phyloP scores from a whole-genome alignment of 495 filamentous ascomycete species.

The Penicillium antarcticum region DNA sequence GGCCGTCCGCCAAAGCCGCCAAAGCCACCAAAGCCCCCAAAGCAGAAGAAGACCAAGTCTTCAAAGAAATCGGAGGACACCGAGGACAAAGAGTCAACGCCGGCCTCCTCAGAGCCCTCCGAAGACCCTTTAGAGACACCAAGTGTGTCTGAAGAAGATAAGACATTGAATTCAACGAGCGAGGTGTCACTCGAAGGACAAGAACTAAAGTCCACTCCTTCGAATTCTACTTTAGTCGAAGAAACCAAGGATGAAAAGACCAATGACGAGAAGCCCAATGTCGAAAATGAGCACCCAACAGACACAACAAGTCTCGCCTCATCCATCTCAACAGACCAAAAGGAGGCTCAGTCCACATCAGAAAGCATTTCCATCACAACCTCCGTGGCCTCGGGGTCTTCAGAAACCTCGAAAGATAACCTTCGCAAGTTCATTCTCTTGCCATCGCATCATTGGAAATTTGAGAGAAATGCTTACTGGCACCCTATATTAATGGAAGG shows the following conservation, averaged over 20 bases:
- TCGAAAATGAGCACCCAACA: not conserved
- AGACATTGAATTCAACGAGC: not conserved
- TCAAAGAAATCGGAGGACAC: conserved; percentile 3
- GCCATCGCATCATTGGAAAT: conserved; percentile 49
- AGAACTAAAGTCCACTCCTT: not conserved
- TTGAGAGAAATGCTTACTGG: conserved; percentile 62
- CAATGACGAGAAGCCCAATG: not conserved
- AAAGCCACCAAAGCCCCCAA: not conserved
- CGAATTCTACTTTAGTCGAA: conserved; percentile 2
- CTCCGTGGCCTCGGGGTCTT: conserved; percentile 1
- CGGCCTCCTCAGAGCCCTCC: not conserved
- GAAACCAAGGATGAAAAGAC: not conserved
- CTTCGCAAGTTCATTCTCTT: conserved; percentile 77
- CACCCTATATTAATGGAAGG: conserved; percentile 72
- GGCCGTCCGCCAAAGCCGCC: conserved; percentile 33
- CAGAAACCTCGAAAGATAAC: conserved; percentile 32
- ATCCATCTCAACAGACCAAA: conserved; percentile 4
- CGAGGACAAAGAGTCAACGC: not conserved
- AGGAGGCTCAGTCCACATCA: conserved; percentile 2
- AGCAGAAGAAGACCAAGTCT: not conserved
- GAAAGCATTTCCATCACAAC: conserved; percentile 11
- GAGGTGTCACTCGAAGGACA: not conserved
- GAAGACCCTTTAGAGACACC: not conserved
- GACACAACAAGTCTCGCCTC: conserved; percentile 1
- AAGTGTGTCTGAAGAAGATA: not conserved